These are phyloP conservation scores for Phytophthora colocasiae DNA, from an alignment of 352 stramenopile genomes.

Conservation along the genomic window DNA sequence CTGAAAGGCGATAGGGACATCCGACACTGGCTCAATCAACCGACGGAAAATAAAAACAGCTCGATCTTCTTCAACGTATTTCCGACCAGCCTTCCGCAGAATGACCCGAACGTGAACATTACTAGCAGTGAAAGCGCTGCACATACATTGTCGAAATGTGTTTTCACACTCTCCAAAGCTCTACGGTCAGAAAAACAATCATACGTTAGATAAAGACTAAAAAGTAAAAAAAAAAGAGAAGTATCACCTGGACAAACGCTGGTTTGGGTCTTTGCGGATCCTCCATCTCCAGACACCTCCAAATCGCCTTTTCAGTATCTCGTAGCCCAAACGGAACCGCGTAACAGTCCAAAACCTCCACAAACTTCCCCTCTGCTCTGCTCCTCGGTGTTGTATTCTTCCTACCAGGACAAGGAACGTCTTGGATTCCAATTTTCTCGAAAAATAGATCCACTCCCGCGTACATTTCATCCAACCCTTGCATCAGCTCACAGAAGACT, in stretches of 20 bases:
- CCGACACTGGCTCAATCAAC: slow-evolving; percentile 26
- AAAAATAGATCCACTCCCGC: slow-evolving; percentile 25
- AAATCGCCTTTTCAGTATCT: slow-evolving; percentile 21
- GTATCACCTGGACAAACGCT: slow-evolving; percentile 24
- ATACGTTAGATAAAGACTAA: background rate
- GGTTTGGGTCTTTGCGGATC: slow-evolving; percentile 27
- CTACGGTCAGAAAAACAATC: slow-evolving; percentile 6
- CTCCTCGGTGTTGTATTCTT: slow-evolving; percentile 20
- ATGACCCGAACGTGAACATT: slow-evolving; percentile 29
- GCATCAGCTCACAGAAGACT: slow-evolving; percentile 24
- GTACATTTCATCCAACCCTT: slow-evolving; percentile 28
- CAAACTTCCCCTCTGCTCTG: slow-evolving; percentile 29
- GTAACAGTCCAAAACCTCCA: slow-evolving; percentile 31
- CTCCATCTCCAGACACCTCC: slow-evolving; percentile 25
- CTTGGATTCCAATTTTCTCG: slow-evolving; percentile 19
- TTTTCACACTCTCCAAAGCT: slow-evolving; percentile 13
- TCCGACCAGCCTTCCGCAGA: slow-evolving; percentile 26
- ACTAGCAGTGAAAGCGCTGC: slow-evolving; percentile 26
- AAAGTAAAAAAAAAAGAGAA: background rate
- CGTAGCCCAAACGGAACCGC: slow-evolving; percentile 26
- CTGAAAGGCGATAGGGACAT: slow-evolving; percentile 24
- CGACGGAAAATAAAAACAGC: slow-evolving; percentile 26
- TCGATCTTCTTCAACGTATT: slow-evolving; percentile 31
- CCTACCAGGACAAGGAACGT: slow-evolving; percentile 28
- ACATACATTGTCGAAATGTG: slow-evolving; percentile 29